These are phyloP conservation scores for Aspergillus sp. DNA, from an alignment of 2,329 filamentous ascomycete genomes.

Conservation along the genomic window DNA sequence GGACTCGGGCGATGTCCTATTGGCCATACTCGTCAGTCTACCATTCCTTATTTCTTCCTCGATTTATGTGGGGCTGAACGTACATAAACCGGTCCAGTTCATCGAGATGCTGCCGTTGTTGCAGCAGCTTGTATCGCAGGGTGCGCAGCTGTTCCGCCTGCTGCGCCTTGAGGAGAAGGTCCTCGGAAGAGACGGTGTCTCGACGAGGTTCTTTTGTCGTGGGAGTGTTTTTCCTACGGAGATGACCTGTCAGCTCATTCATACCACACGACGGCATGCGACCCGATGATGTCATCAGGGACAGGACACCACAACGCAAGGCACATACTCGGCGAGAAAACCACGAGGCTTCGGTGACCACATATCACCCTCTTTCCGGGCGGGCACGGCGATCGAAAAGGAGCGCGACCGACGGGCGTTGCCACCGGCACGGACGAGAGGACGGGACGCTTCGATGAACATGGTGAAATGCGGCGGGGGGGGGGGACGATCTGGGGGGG, in stretches of 20 bases:
- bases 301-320: neutral
- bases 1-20: neutral
- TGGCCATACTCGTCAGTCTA: neutral
- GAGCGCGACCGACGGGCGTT: constrained; percentile 10
- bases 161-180: constrained; percentile 16
- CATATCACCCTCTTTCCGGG: constrained; percentile 23
- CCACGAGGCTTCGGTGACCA: constrained; percentile 22
- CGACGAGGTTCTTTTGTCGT: constrained; percentile 12
- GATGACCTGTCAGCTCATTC: too few relatives aligned
- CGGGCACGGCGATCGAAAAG: constrained; percentile 17
- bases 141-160: constrained; percentile 22
- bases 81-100: constrained; percentile 29
- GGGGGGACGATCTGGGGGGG: neutral
- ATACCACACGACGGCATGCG: neutral
- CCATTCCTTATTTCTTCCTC: neutral
- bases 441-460: constrained; percentile 12
- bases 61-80: too few relatives aligned
- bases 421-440: constrained; percentile 14
- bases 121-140: constrained; percentile 21
- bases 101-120: constrained; percentile 23
- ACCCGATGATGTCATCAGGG: constrained; percentile 21
- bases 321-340: constrained; percentile 26
- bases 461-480: neutral
- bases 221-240: too few relatives aligned
- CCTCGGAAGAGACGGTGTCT: constrained; percentile 19